phyloP scores from a whole-genome alignment of 768 basidiomycete species.

The Termitomyces sp. region DNA sequence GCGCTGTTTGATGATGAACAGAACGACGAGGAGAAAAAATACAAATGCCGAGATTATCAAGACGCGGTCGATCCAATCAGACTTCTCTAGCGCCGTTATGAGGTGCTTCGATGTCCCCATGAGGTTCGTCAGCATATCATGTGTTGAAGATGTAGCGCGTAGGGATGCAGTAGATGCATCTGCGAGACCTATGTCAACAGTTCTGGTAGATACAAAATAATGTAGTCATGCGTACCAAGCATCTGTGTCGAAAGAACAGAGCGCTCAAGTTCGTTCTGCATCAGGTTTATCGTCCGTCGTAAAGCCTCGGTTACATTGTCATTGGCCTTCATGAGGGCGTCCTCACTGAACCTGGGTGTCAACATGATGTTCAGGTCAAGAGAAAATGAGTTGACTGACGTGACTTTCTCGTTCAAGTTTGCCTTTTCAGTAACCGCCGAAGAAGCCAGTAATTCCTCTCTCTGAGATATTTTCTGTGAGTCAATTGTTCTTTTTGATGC shows the following conservation, averaged over 20 bases:
- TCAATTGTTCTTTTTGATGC: conserved; percentile 75
- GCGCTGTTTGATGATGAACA: conserved; percentile 87
- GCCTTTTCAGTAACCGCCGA: conserved; percentile 47
- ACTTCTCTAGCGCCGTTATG: conserved; percentile 82
- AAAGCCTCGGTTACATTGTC: conserved; percentile 86
- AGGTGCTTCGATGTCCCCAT: conserved; percentile 81
- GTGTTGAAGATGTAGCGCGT: conserved; percentile 66
- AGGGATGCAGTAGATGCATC: conserved; percentile 80
- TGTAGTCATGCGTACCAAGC: conserved; percentile 50
- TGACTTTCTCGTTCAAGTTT: conserved; percentile 52
- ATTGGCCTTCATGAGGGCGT: conserved; percentile 84
- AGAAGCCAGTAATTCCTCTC: conserved; percentile 67
- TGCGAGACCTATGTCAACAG: conserved; percentile 24
- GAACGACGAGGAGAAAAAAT: conserved; percentile 82
- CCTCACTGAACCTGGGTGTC: conserved; percentile 48
- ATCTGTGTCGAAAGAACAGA: conserved; percentile 85
- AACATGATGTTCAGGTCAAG: background rate
- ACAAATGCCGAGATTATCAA: conserved; percentile 75
- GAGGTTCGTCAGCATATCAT: conserved; percentile 69
- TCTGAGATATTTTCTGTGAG: conserved; percentile 48
- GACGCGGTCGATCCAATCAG: conserved; percentile 90
- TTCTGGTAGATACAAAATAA: background rate
- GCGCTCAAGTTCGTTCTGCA: conserved; percentile 91
- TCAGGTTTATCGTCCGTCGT: conserved; percentile 75
- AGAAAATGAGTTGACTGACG: conserved; percentile 38